Percentiles rank a stretch among this genome's conserved stretches.
Evolutionary conservation across 225 moss, liverwort and hornwort species (phyloP).

Genomic region (Anthoceros angustus): DNA sequence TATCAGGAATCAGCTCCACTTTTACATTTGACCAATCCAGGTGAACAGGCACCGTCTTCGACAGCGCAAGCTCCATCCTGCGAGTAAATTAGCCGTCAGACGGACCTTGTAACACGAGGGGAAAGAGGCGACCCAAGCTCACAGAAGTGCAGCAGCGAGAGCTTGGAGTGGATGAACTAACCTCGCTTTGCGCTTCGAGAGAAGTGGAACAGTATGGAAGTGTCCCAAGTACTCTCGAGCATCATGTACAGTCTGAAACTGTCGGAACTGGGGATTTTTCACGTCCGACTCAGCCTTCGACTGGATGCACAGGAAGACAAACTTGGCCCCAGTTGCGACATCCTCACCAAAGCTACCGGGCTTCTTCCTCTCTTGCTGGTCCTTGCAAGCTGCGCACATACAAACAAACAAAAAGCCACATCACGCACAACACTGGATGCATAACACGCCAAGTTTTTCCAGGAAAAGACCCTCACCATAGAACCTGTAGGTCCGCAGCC

Average conservation of each 20-base stretch:
- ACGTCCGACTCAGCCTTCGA: neutral
- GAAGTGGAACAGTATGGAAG: neutral
- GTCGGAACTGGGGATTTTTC: neutral
- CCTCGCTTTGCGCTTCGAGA: neutral
- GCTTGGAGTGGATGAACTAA: neutral
- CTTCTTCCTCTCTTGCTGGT: neutral
- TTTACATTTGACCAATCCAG: constrained; percentile 5
- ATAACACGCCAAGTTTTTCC: neutral
- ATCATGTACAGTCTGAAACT: neutral
- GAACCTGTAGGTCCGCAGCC: neutral
- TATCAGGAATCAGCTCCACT: constrained; percentile 17
- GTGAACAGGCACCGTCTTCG: neutral
- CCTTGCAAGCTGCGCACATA: neutral
- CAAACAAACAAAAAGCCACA: neutral
- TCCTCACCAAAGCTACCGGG: neutral
- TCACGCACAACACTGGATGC: neutral
- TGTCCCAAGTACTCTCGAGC: neutral
- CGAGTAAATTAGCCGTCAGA: neutral
- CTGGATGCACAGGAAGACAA: neutral
- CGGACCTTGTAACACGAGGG: neutral
- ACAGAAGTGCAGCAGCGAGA: neutral
- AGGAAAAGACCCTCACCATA: neutral
- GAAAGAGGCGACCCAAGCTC: neutral
- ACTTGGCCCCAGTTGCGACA: neutral
- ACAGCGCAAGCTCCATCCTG: neutral